phyloP scores from a whole-genome alignment of 768 basidiomycete species.

The Ramaria sp. region DNA sequence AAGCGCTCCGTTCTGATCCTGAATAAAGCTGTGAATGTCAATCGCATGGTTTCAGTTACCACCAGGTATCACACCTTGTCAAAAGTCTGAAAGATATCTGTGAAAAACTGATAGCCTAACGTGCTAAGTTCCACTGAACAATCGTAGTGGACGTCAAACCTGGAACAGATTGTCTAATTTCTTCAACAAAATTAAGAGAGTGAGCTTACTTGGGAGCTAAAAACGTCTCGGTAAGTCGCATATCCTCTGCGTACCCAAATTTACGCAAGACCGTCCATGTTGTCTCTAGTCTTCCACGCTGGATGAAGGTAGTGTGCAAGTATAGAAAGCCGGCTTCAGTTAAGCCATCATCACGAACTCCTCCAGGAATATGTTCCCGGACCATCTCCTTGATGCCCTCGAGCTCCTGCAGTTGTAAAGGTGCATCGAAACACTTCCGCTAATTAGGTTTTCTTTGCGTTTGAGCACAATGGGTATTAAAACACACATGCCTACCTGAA shows the following conservation, averaged over 20 bases:
- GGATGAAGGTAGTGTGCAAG: conserved; percentile 94
- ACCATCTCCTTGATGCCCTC: conserved; percentile 96
- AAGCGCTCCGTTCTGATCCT: conserved; percentile 95
- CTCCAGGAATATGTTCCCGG: conserved; percentile 61
- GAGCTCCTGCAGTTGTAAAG: conserved; percentile 84
- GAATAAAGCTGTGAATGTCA: neutral
- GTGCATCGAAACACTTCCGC: conserved; percentile 93
- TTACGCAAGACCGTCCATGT: conserved; percentile 95
- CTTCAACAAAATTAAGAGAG: neutral
- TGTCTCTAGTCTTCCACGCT: conserved; percentile 88
- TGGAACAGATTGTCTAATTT: conserved; percentile 5
- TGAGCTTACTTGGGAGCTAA: conserved; percentile 72
- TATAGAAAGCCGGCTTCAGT: conserved; percentile 92
- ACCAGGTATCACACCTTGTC: conserved; percentile 56
- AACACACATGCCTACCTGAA: conserved; percentile 52
- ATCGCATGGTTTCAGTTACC: neutral
- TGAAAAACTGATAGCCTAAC: conserved; percentile 94
- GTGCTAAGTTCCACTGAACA: conserved; percentile 93
- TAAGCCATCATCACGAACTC: conserved; percentile 68
- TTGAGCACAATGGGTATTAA: neutral
- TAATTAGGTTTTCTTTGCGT: conserved; percentile 21
- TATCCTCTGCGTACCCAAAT: conserved; percentile 94
- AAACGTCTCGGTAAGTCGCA: conserved; percentile 81
- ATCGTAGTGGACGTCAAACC: conserved; percentile 83
- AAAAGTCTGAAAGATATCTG: conserved; percentile 90